Base-by-base conservation (phyloP, 2,329 filamentous ascomycete genomes). In the Epicoccum nigrum region DNA sequence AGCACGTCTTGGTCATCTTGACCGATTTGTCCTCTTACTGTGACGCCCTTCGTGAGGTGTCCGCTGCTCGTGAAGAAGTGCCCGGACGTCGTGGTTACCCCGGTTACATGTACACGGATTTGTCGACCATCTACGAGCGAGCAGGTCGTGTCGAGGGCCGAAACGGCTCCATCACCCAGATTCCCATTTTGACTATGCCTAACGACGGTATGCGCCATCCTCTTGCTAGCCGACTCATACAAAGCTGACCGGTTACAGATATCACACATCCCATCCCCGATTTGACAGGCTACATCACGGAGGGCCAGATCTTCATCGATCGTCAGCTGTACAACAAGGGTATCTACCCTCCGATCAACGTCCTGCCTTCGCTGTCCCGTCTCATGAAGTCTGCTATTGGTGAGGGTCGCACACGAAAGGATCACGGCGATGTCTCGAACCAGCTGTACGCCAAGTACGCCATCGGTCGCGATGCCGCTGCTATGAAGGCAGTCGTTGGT, bases 91-190 rank as follows among this genome's bases (percentile, higher is more conserved):
- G 94, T 86, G 94, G 94, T 84, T 99, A 94, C 81, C 94, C 94
- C 45, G 94, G 94, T 90, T 99, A 99, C 84, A 99, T 99, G 94
- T 99, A 99, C 83, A 99, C 94, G 65, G 95, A 99, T 86, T 89
- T 99, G 86, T 97, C 94, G 54, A 99, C 94, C 72, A 97, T 99
- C 69, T 99, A 99, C 83, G 94, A 99, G 80, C 92, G 94, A 80
- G 94, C 94, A 65, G 94, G 94, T 71, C 94, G 94, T 89, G 94
- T 99, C 42, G 83, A 91, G 70, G 95, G 95, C 66, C 90, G 95
- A 67, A 97, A 97, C 70, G 94, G 95, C 55, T 99, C 94, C 68
- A 99, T 99, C 69, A 99, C 95, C 16, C 94, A 99, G 79, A 97
- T 99, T 69, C 94, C 94, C 54, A 99, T 99, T 74, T 77, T 99